Evolutionary conservation across 2,329 filamentous ascomycete genomes (phyloP).

Genomic region (Pleurostoma richardsiae): DNA sequence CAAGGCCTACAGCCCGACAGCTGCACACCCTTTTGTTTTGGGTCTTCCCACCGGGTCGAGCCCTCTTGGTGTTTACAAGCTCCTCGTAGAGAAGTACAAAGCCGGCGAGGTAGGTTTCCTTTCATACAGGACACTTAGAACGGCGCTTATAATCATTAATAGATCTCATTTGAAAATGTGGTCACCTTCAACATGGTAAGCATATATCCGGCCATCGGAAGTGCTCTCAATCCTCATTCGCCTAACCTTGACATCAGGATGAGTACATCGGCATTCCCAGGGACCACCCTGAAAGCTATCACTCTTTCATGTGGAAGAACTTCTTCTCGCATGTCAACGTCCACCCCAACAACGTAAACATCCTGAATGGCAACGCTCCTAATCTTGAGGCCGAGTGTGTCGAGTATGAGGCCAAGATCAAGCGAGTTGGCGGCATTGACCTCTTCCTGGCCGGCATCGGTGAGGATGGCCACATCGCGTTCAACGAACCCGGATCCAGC

Average conservation of each 20-base stretch:
- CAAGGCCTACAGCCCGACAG: conserved; percentile 59
- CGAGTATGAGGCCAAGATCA: conserved; percentile 68
- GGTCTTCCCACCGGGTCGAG: conserved; percentile 70
- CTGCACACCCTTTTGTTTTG: conserved; percentile 63
- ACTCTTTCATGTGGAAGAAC: conserved; percentile 79
- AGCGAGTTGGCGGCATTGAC: conserved; percentile 65
- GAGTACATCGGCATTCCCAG: conserved; percentile 71
- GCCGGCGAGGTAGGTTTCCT: conserved; percentile 35
- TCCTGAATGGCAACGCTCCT: conserved; percentile 66
- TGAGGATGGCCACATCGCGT: conserved; percentile 74
- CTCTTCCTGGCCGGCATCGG: conserved; percentile 74
- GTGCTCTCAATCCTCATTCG: conserved; percentile 25
- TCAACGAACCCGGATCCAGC: conserved; percentile 75
- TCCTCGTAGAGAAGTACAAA: conserved; percentile 59
- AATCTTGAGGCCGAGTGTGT: conserved; percentile 67
- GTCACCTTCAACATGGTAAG: conserved; percentile 57
- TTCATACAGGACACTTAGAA: too few species aligned
- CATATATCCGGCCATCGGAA: too few species aligned
- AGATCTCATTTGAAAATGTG: conserved; percentile 53
- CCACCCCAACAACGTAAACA: conserved; percentile 63
- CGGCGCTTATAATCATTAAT: neutral
- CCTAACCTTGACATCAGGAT: conserved; percentile 70
- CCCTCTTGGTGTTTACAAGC: conserved; percentile 64
- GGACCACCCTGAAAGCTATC: conserved; percentile 72
- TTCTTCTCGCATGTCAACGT: conserved; percentile 75